These are phyloP conservation scores for Boletus subcaerulescens DNA, from an alignment of 768 basidiomycete species.

Conservation along the genomic window DNA sequence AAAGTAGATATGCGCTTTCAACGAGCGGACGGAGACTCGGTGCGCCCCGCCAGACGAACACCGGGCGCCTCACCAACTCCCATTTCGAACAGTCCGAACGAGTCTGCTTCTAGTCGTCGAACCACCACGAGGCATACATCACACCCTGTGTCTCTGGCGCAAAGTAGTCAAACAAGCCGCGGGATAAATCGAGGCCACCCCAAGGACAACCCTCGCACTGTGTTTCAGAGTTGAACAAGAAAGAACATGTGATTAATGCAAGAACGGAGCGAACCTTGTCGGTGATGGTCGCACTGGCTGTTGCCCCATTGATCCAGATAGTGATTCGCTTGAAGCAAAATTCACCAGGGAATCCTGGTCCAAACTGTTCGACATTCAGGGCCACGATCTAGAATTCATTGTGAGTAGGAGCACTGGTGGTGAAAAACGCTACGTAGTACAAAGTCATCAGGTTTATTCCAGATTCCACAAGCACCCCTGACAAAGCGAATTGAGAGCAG, in stretches of 20 bases:
- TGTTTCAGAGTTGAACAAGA: neutral
- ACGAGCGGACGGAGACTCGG: neutral
- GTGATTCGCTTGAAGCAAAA: conserved; percentile 63
- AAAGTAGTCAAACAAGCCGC: conserved; percentile 63
- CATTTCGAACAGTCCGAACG: neutral
- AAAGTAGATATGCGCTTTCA: neutral
- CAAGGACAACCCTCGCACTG: conserved; percentile 67
- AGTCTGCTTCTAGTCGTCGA: conserved; percentile 33
- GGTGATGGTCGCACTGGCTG: conserved; percentile 49
- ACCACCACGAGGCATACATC: conserved; percentile 59
- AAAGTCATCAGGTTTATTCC: conserved; percentile 33
- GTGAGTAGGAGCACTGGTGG: neutral
- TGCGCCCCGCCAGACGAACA: neutral
- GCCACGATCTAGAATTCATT: conserved; percentile 23
- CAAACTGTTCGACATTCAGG: conserved; percentile 43
- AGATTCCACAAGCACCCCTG: conserved; percentile 55
- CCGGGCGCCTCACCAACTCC: neutral
- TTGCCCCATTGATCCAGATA: conserved; percentile 55
- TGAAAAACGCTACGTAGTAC: conserved; percentile 3
- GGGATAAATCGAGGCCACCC: conserved; percentile 65
- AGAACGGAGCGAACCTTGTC: conserved; percentile 48
- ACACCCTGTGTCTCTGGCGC: conserved; percentile 47
- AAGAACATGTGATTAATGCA: neutral
- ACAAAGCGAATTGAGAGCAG: neutral
- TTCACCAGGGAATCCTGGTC: conserved; percentile 56